phyloP scores from a whole-genome alignment of 257 asterid genomes.

The Nicotiana tabacum region DNA sequence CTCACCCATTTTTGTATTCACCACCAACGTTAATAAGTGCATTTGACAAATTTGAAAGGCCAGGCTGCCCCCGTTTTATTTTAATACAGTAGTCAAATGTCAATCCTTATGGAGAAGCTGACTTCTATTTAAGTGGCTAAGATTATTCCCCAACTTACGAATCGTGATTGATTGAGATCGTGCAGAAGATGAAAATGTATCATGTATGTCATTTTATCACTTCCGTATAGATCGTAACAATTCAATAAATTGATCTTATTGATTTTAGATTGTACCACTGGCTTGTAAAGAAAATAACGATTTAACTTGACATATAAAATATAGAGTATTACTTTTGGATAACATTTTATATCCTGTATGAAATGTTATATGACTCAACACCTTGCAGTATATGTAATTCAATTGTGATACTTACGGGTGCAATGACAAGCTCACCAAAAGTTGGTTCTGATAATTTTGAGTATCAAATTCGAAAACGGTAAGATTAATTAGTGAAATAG shows the following conservation, averaged over 20 bases:
- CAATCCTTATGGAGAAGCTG: slow-evolving; percentile 1
- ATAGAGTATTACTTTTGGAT: background rate
- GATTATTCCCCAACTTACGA: background rate
- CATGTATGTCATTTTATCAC: background rate
- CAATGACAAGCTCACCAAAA: background rate
- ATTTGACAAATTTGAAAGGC: background rate
- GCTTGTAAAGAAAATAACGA: background rate
- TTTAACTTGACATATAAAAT: background rate
- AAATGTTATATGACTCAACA: background rate
- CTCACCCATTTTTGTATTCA: background rate
- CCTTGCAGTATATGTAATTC: background rate
- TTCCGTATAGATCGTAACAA: background rate
- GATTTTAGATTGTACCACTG: background rate
- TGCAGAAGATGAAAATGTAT: background rate
- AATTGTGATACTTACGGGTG: background rate
- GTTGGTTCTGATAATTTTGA: background rate
- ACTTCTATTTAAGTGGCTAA: background rate
- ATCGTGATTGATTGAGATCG: slow-evolving; percentile 4
- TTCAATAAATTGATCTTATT: background rate
- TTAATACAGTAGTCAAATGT: background rate
- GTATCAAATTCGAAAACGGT: background rate
- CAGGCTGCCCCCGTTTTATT: background rate
- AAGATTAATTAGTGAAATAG: background rate
- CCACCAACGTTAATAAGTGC: background rate
- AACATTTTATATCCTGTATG: background rate